Evolutionary conservation across 495 filamentous ascomycete genomes (phyloP).

Genomic region (Neurospora sp.): DNA sequence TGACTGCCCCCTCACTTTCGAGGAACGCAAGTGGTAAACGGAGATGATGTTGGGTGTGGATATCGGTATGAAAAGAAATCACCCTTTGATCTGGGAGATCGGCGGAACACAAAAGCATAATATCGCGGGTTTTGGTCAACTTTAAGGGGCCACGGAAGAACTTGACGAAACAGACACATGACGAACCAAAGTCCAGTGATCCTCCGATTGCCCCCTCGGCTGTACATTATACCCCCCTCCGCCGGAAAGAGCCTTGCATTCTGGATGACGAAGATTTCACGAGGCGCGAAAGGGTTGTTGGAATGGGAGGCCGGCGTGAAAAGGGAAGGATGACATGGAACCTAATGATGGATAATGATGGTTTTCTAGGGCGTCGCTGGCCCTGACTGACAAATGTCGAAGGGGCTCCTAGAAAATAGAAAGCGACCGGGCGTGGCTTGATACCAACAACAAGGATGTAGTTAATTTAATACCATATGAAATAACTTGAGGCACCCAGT

Average conservation of each 20-base stretch:
- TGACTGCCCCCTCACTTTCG: conserved; percentile 58
- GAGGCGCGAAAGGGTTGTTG: not conserved
- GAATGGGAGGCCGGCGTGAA: not conserved
- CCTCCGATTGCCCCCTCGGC: not conserved
- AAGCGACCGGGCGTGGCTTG: not conserved
- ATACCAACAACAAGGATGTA: not conserved
- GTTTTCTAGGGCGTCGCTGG: not conserved
- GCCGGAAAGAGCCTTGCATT: not conserved
- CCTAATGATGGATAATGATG: not conserved
- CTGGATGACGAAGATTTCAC: not conserved
- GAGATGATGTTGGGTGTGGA: not conserved
- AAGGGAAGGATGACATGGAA: not conserved
- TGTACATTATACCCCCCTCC: not conserved
- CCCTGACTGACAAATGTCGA: not conserved
- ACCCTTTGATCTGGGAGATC: not conserved
- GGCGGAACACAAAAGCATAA: not conserved
- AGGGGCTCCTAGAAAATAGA: not conserved
- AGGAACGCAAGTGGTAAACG: conserved; percentile 31
- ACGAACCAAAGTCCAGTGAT: not conserved
- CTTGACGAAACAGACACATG: not conserved
- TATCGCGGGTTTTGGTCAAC: not conserved
- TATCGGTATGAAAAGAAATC: not conserved
- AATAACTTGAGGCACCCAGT: not conserved
- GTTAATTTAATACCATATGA: not conserved
- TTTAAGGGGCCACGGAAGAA: not conserved